Conservation (phyloP, 164 flowering plant genomes). For the Tinospora cordifolia region DNA sequence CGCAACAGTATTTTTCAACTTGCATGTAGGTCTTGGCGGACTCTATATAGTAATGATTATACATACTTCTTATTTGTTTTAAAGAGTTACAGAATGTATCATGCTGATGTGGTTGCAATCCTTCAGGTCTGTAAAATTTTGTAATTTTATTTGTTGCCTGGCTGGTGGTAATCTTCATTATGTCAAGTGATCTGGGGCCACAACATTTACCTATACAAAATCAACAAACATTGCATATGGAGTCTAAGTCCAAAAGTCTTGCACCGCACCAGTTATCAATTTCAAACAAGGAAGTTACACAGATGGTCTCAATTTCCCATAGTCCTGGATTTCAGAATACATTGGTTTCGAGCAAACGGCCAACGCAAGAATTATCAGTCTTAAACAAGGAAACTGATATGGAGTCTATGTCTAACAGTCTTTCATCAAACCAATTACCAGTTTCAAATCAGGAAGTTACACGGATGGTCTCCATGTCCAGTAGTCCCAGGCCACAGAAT, state of each 20-base stretch:
- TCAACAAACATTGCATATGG: background rate
- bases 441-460: slow-evolving; percentile 10
- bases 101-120: background rate
- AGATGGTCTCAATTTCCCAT: background rate
- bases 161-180: background rate
- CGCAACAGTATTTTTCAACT: background rate
- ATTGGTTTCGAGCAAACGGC: background rate
- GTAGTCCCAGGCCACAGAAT: slow-evolving; percentile 11
- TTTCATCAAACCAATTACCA: slow-evolving; percentile 20
- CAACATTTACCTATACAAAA: background rate
- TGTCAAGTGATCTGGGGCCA: slow-evolving; percentile 6
- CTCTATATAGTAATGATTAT: background rate
- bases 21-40: background rate
- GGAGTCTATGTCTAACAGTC: slow-evolving; percentile 6
- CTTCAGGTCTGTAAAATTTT: background rate
- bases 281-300: background rate
- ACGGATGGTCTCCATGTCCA: background rate
- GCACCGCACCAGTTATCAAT: slow-evolving; percentile 4
- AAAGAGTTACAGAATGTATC: background rate
- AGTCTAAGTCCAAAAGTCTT: background rate
- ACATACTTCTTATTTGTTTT: background rate
- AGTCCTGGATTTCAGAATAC: background rate
- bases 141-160: background rate
- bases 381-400: background rate
- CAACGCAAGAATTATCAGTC: background rate